A percentile compares a stretch with the other conserved stretches of the same genome.
These are phyloP conservation scores for Priceomyces carsonii DNA, from an alignment of 805 yeast species.

Conservation along the genomic window DNA sequence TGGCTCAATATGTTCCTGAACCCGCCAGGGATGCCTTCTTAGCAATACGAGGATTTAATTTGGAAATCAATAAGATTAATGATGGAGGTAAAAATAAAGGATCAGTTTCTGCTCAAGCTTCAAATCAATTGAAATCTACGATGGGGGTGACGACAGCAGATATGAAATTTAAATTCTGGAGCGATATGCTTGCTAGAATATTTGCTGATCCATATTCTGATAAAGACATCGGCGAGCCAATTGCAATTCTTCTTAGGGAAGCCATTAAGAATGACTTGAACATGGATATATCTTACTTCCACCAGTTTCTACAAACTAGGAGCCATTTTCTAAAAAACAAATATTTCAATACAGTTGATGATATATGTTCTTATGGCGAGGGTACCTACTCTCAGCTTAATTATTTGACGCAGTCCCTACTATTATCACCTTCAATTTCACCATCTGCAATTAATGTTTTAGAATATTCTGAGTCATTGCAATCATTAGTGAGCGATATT, in stretches of 20 bases:
- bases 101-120: constrained; percentile 31
- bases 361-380: constrained; percentile 76
- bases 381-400: constrained; percentile 75
- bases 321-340: constrained; percentile 51
- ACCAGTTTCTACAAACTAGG: constrained; percentile 61
- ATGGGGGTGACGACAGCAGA: constrained; percentile 43
- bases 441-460: constrained; percentile 55
- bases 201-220: constrained; percentile 35
- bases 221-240: constrained; percentile 59
- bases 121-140: constrained; percentile 25
- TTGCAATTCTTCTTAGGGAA: constrained; percentile 57
- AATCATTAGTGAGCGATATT: constrained; percentile 52
- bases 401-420: constrained; percentile 60
- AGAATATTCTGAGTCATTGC: constrained; percentile 46
- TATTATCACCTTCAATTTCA: constrained; percentile 56
- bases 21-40: constrained; percentile 61
- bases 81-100: constrained; percentile 25
- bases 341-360: constrained; percentile 50
- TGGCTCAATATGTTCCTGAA: constrained; percentile 69
- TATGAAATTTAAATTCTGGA: constrained; percentile 75
- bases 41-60: constrained; percentile 65
- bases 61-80: constrained; percentile 58
- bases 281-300: constrained; percentile 55
- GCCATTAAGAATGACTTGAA: constrained; percentile 49
- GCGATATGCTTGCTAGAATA: constrained; percentile 54